Conservation (phyloP, 768 basidiomycete genomes). For the Rhodosporidiobolus odoratus region DNA sequence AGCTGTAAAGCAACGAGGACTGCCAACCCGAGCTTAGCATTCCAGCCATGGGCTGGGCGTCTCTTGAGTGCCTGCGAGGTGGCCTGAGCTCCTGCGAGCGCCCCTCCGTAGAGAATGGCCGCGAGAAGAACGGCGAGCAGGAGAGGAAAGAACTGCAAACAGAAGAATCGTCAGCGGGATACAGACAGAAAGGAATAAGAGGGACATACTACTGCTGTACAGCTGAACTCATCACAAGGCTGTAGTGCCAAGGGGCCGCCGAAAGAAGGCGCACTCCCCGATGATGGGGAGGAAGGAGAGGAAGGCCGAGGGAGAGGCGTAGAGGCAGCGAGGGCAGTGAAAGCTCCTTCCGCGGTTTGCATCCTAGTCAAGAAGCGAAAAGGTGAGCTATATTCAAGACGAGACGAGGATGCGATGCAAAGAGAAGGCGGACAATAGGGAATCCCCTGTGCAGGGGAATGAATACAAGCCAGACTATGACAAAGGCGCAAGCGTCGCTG, state of each 20-base stretch:
- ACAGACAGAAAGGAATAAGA: background rate
- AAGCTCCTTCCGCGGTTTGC: background rate
- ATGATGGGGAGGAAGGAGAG: background rate
- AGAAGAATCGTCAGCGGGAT: background rate
- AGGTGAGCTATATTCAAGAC: background rate
- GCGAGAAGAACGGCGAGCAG: background rate
- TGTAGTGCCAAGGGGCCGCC: background rate
- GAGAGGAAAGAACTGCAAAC: conserved; percentile 1
- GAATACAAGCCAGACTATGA: no score
- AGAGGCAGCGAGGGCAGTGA: background rate
- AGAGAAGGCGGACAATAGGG: background rate
- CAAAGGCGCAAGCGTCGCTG: background rate
- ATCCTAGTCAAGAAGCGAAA: background rate
- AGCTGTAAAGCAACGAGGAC: no score
- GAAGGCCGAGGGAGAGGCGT: background rate
- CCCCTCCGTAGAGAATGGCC: background rate
- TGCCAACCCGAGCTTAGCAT: no score
- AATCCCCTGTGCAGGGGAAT: no score
- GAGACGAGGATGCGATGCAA: background rate
- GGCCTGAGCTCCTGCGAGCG: background rate
- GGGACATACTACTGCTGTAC: no score
- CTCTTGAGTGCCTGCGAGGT: background rate
- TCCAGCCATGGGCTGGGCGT: background rate
- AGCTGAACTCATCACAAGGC: background rate
- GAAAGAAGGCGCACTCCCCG: background rate